Conservation (phyloP, 1,284 basidiomycete genomes). For the Fomitopsis schrenkii region DNA sequence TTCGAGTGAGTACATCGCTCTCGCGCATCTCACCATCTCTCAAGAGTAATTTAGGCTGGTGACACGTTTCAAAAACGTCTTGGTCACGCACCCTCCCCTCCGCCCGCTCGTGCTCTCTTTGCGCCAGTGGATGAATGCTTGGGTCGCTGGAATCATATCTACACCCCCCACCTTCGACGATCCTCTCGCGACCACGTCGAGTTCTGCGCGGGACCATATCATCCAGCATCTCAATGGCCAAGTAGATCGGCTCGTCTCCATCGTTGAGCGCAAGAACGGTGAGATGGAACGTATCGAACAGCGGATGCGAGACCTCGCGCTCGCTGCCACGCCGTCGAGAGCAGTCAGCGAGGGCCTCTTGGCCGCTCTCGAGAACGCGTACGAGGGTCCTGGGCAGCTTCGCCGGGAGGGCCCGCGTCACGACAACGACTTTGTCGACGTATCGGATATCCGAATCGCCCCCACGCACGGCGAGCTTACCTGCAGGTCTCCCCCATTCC, state of each 20-base stretch:
- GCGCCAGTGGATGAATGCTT: constrained; percentile 40
- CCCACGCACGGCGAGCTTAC: constrained; percentile 36
- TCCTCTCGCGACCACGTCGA: constrained; percentile 23
- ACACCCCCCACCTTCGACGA: constrained; percentile 35
- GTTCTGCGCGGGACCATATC: constrained; percentile 29
- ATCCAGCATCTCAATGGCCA: constrained; percentile 35
- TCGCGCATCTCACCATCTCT: neutral
- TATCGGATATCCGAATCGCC: constrained; percentile 31
- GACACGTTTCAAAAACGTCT: constrained; percentile 54
- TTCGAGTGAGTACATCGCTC: neutral
- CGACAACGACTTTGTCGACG: constrained; percentile 35
- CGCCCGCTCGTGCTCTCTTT: constrained; percentile 38
- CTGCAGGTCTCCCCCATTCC: constrained; percentile 24
- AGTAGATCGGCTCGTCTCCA: constrained; percentile 39
- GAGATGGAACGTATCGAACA: constrained; percentile 16
- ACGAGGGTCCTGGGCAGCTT: constrained; percentile 24
- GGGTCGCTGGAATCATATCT: constrained; percentile 37
- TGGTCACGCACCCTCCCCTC: constrained; percentile 44
- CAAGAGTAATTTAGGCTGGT: constrained; percentile 39
- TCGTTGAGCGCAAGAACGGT: constrained; percentile 38
- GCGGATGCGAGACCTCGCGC: constrained; percentile 31
- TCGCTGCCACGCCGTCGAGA: neutral
- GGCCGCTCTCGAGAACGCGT: constrained; percentile 20
- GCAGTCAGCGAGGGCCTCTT: constrained; percentile 13
- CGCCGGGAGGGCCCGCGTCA: constrained; percentile 44